phyloP scores from a whole-genome alignment of 768 basidiomycete genomes.

The Xerocomellus intermedius region DNA sequence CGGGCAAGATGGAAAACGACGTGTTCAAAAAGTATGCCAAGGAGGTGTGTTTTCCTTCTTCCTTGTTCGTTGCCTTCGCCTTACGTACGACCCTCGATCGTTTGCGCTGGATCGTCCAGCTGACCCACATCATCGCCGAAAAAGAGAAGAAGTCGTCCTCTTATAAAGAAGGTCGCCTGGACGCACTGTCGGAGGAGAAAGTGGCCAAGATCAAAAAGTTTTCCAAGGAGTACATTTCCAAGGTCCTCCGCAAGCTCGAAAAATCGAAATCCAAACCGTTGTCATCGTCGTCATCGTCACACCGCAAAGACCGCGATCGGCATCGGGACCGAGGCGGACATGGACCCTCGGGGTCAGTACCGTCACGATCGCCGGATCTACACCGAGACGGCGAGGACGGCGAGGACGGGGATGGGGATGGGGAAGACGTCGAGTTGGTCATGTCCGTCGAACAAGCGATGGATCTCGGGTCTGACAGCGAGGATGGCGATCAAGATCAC shows the following conservation, averaged over 20 bases:
- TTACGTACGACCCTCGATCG: constrained; percentile 1
- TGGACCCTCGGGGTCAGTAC: constrained; percentile 13
- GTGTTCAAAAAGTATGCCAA: constrained; percentile 94
- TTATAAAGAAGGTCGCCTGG: constrained; percentile 72
- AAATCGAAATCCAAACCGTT: constrained; percentile 34
- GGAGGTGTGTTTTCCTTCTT: constrained; percentile 55
- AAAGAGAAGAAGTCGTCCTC: constrained; percentile 92
- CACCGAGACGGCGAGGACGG: constrained; percentile 10
- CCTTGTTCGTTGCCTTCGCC: background rate
- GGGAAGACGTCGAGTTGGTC: constrained; percentile 30
- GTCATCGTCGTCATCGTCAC: constrained; percentile 21
- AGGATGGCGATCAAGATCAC: constrained; percentile 22
- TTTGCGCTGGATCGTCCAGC: constrained; percentile 40
- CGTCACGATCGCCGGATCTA: constrained; percentile 5
- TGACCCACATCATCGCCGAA: constrained; percentile 83
- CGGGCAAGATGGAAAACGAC: constrained; percentile 70
- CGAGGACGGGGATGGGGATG: constrained; percentile 3
- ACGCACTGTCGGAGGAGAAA: constrained; percentile 84
- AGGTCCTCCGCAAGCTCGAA: constrained; percentile 68
- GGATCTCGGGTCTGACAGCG: constrained; percentile 42
- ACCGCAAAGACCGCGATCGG: constrained; percentile 7
- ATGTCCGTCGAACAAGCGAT: constrained; percentile 46
- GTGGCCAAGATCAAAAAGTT: constrained; percentile 88
- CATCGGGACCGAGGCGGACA: background rate
- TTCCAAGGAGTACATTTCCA: constrained; percentile 85